Base-by-base conservation (phyloP, 768 basidiomycete species). In the Tulasnella sp. region DNA sequence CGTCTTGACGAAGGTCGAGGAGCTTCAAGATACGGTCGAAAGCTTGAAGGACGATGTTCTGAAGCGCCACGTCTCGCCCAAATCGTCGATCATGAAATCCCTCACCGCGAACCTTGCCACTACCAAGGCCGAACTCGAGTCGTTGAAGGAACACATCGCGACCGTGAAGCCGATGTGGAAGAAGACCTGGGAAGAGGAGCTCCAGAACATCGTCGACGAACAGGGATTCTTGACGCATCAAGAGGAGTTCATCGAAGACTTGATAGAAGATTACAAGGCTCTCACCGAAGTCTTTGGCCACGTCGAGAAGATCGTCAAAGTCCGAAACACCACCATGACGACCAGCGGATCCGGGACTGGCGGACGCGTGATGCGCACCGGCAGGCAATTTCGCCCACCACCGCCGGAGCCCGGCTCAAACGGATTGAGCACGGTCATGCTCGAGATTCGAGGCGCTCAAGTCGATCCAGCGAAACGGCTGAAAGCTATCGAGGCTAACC, bases 161-260 rank as follows among this genome's bases (percentile, higher is more conserved):
- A 90, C 92, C 11, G 86, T 95, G 77, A 94, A 91, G 77, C 94
- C 96, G 52, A 93, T 92, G 86, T 99, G 96, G 96, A 92, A 95
- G 84, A 94, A 95, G 85, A 98, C 95, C 22, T 99, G 96, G 96
- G 91, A 92, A 77, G 89, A 93, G 78, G 96, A 99, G 81, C 79
- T 99, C 78, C 91, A 94, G 83, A 93, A 94, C 75, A 95, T 99
- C 71, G 91, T 98, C 72, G 95, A 97, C 79, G 96, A 99, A 79
- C 95, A 99, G 79, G 92, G 95, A 76, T 91, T 97, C 83, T 82
- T 98, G 73, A 88, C 87, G 8, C 92, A 97, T 77, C 95, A 98
- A 79, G 92, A 95, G 78, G 94, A 95, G 79, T 87, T 99, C 79
- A 83, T 96, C 72, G 83, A 83, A 65, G 96, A 99, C 77, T 83